Evolutionary conservation across 2,329 filamentous ascomycete genomes (phyloP).

Genomic region (Colletotrichum gloeosporioides): DNA sequence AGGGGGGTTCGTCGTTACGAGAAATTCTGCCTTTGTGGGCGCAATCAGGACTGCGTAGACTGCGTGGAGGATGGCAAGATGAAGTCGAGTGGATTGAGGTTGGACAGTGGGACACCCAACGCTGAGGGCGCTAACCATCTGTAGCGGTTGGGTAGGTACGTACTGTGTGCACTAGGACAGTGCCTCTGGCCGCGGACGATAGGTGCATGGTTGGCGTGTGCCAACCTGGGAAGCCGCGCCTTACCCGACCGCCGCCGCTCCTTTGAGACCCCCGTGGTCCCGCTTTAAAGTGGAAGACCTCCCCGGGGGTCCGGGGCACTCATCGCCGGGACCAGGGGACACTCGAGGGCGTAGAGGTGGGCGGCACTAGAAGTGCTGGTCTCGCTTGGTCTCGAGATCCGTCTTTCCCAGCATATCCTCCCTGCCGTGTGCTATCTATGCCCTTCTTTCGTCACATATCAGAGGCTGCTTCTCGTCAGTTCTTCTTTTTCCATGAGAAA

Average conservation of each 20-base stretch:
- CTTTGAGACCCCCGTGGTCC: background rate
- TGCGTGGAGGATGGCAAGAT: background rate
- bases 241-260: constrained; percentile 13
- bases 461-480: background rate
- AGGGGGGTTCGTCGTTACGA: background rate
- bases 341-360: background rate
- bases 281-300: background rate
- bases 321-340: constrained; percentile 14
- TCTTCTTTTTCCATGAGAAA: background rate
- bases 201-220: background rate
- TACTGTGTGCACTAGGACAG: background rate
- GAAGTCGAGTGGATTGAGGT: background rate
- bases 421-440: background rate
- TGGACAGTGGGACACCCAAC: background rate
- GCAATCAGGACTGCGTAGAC: background rate
- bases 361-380: background rate
- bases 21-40: background rate
- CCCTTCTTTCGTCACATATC: constrained; percentile 9
- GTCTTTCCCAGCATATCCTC: background rate
- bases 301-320: constrained; percentile 13
- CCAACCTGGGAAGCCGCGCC: background rate
- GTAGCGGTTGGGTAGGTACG: background rate
- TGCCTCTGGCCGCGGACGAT: background rate
- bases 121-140: background rate
- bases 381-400: constrained; percentile 2